Evolutionary conservation across 768 basidiomycete genomes (phyloP), one percentile per base, ranked within the genome.

Genomic region (Trametes cingulata): DNA sequence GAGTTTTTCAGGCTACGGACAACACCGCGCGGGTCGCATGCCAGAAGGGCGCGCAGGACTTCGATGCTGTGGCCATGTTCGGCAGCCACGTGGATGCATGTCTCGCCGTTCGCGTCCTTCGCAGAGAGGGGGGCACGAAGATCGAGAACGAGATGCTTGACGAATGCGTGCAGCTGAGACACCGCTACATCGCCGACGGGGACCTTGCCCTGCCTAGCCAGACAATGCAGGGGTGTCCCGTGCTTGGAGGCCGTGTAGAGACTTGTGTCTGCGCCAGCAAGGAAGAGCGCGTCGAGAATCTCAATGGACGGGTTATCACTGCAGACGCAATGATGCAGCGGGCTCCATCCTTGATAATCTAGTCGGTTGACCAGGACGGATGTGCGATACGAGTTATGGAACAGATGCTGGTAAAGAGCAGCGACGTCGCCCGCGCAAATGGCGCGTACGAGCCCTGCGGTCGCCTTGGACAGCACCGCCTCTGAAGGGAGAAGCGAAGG

Each of bases 21-120:
- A 1, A 75, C 68, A 43, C 84, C 81, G 14, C 77, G 80, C 0
- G 75, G 73, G 68, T 92, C 90, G 63, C 82, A 86, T 45, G 87
- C 82, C 46, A 92, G 77, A 58, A 92, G 76, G 41, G 86, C 80
- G 53, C 78, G 76, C 41, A 91, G 72, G 19, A 91, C 72, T 53
- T 87, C 85, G 19, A 85, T 73, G 71, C 81, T 88, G 55, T 80
- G 75, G 46, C 90, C 90, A 64, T 84, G 82, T 67, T 90, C 88
- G 13, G 90, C 90, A 47, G 89, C 90, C 60, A 90, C 76, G 75
- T 92, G 90, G 49, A 92, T 78, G 76, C 88, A 90, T 3, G 90
- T 91, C 68, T 92, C 89, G 64, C 84, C 83, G 53, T 86, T 73
- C 62, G 75, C 81, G 71, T 91, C 88, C 46, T 78, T 74, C 19